Base-by-base conservation (phyloP, 371 early-diverging fungal genomes). In the Funneliformis caledonium region DNA sequence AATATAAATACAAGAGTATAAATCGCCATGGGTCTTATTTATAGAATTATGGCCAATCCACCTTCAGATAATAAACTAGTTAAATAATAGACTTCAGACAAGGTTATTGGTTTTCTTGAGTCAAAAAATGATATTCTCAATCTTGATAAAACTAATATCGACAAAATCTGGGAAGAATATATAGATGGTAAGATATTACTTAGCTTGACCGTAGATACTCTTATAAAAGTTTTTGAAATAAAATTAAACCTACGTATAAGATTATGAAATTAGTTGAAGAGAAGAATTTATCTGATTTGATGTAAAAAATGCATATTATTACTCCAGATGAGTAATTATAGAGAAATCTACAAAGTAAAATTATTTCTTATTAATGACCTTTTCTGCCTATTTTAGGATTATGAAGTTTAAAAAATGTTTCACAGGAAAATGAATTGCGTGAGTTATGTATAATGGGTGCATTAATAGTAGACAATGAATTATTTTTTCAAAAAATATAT, bases 21-120 rank as follows among this genome's bases (percentile, higher is more conserved):
- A 59, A 59, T 59, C 60, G 10, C 2, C 5, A 59, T 59, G 60
- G 60, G 60, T n/a, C 60, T 59, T 59, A 59, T 59, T 59, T 59
- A 59, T 59, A 59, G 60, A 59, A 59, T 59, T 59, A 59, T 59
- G 60, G 60, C 60, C 60, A 59, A 59, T 59, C 60, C 60, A 59
- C 60, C 60, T 59, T 14, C 60, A 59, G 22, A 59, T 59, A n/a
- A 59, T 59, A 59, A 59, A 59, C 60, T 10, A 12, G 60, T n/a
- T 59, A 59, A 59, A 59, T 14, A 59, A 59, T 59, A 14, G 60
- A 59, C 60, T 59, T 59, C 60, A 59, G 60, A 59, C 60, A 14
- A 59, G 22, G 60, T 59, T 59, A 59, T 59, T 2, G 60, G 60
- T 59, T 59, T 59, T 59, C 60, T 59, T 59, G 60, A 5, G 60